Base-by-base conservation (phyloP, 345 rosid species). In the Sonneratia caseolaris region DNA sequence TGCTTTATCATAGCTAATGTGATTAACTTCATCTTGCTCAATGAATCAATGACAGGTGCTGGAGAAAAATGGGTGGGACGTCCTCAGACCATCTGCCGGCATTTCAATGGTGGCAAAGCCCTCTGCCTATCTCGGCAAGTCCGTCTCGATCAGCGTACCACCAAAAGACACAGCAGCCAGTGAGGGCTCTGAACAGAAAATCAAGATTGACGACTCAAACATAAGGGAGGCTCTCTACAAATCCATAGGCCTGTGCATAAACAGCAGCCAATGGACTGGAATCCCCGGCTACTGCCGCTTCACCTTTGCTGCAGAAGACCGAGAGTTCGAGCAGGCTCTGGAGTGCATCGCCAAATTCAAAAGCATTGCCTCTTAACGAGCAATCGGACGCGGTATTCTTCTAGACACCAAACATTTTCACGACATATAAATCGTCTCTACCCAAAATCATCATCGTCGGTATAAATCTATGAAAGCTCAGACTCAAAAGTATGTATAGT, bases 201-300 rank as follows among this genome's bases (percentile, higher is more conserved):
- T 85, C n/a, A 82, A 84, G 86, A 84, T 94, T 3, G 77, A 78
- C 15, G 89, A 88, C 75, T 79, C 87, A n/a, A 88, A 83, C 64
- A 84, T 94, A 76, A 85, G 97, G 76, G 98, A 86, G 48, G 87
- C 86, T 75, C 79, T 91, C 69, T 84, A 82, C 68, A 83, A 73
- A 71, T 77, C 86, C 13, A 89, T 91, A 0, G 98, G 97, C 49
- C 80, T 94, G 70, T 94, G 97, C 72, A 86, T 94, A 76, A 94
- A 91, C 81, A 81, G 97, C 16, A 84, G 93, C 56, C 75, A 77
- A 0, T 94, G 98, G 97, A 89, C 96, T 0, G 97, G 98, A 72
- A 83, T 91, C 36, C 96, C 92, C 0, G 96, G 93, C 68, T 94
- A 91, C 79, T 91, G 98, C 81, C 95, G 98, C 80, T 90, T 94